Percentiles rank a stretch among this genome's conserved stretches.
phyloP scores from a whole-genome alignment of 2,329 filamentous ascomycete species.

The Escovopsis sp. region DNA sequence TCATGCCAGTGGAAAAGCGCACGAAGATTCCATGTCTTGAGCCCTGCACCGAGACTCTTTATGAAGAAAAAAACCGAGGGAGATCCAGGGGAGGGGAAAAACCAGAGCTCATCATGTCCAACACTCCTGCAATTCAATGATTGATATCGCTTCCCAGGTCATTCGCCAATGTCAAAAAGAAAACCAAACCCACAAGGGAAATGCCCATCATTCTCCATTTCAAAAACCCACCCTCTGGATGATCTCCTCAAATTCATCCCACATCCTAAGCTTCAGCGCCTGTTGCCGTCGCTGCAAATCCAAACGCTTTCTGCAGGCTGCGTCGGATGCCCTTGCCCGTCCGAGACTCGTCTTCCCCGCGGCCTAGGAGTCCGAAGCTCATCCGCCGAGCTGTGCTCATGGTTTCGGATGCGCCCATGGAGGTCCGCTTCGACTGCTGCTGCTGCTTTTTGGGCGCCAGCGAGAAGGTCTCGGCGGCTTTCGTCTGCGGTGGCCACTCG shows the following conservation, averaged over 20 bases:
- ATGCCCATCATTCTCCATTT: slow-evolving; percentile 1
- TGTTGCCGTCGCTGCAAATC: slow-evolving; percentile 17
- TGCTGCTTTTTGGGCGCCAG: slow-evolving; percentile 19
- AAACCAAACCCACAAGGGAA: slow-evolving; percentile 2
- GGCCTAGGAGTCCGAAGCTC: slow-evolving; percentile 31
- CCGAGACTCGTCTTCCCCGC: slow-evolving; percentile 20
- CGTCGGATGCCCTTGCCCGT: slow-evolving; percentile 26
- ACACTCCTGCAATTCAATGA: no score
- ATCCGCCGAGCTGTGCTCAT: slow-evolving; percentile 22
- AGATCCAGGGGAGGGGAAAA: no score
- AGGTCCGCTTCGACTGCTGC: slow-evolving; percentile 22
- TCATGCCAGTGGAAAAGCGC: no score
- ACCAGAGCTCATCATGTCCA: no score
- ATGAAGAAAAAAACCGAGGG: no score
- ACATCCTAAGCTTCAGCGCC: background rate
- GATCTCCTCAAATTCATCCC: background rate
- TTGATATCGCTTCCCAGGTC: no score
- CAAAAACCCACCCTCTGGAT: slow-evolving; percentile 1
- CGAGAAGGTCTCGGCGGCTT: slow-evolving; percentile 21
- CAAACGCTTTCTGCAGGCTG: slow-evolving; percentile 31
- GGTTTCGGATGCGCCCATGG: slow-evolving; percentile 10
- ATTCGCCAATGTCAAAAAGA: background rate
- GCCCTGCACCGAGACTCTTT: no score
- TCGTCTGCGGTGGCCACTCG: slow-evolving; percentile 63
- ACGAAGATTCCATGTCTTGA: background rate